These are phyloP conservation scores for Lepidium campestre DNA, from an alignment of 441 rosid genomes.

Conservation along the genomic window DNA sequence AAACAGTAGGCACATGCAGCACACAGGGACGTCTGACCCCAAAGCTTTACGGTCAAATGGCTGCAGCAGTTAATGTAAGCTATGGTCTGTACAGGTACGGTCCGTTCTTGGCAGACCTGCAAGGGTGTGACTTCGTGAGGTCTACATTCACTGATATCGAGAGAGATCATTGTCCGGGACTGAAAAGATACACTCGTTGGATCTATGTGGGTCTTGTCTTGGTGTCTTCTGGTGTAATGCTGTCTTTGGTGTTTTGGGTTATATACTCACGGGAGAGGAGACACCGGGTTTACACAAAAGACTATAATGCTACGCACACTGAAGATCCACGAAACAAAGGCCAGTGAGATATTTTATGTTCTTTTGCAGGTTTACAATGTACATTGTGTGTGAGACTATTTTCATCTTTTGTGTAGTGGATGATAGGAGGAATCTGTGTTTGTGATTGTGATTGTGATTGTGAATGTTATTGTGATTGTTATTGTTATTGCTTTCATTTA, in stretches of 20 bases:
- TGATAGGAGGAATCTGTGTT: slow-evolving; percentile 4
- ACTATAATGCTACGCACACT: slow-evolving; percentile 23
- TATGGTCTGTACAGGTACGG: slow-evolving; percentile 69
- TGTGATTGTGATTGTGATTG: slow-evolving; percentile 11
- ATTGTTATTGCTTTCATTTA: not conserved
- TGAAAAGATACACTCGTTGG: slow-evolving; percentile 58
- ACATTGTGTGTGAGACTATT: slow-evolving; percentile 20
- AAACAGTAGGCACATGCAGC: slow-evolving; percentile 51
- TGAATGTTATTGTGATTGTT: slow-evolving; percentile 9
- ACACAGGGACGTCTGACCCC: slow-evolving; percentile 84
- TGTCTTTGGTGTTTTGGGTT: slow-evolving; percentile 92
- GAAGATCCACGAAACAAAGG: slow-evolving; percentile 33
- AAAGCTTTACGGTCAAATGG: slow-evolving; percentile 50
- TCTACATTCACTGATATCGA: slow-evolving; percentile 60
- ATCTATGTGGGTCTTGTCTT: slow-evolving; percentile 71
- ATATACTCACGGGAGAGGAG: slow-evolving; percentile 79
- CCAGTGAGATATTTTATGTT: slow-evolving; percentile 15
- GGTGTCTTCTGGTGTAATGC: slow-evolving; percentile 83
- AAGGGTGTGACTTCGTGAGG: slow-evolving; percentile 76
- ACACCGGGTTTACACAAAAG: slow-evolving; percentile 75
- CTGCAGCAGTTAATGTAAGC: slow-evolving; percentile 72
- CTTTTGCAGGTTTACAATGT: slow-evolving; percentile 4
- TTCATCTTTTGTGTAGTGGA: slow-evolving; percentile 1
- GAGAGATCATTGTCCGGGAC: slow-evolving; percentile 53
- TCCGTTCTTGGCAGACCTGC: slow-evolving; percentile 71